These are phyloP conservation scores for Fragaria vesca DNA, from an alignment of 306 rosid species.

Conservation along the genomic window DNA sequence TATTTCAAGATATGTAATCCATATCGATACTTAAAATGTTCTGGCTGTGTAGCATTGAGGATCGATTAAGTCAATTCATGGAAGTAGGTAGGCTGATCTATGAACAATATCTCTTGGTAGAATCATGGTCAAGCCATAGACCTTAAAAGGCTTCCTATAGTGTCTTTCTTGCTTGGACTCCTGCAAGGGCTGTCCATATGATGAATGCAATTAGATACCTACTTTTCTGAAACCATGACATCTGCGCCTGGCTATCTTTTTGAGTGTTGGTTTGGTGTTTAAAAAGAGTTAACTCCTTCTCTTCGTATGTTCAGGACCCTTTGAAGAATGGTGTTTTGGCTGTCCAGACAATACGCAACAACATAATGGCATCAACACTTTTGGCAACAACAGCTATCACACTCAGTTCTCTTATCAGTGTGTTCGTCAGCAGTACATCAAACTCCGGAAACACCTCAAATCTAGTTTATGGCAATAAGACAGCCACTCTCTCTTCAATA, in stretches of 20 bases:
- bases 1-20: not conserved
- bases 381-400: conserved; percentile 83
- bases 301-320: conserved; percentile 62
- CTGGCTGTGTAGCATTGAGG: not conserved
- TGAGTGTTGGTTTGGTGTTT: conserved; percentile 2
- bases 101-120: not conserved
- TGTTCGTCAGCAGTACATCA: conserved; percentile 53
- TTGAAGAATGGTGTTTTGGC: conserved; percentile 79
- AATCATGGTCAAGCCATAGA: not conserved
- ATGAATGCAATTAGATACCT: not conserved
- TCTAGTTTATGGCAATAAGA: conserved; percentile 66
- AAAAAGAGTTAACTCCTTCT: conserved; percentile 17
- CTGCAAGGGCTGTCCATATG: not conserved
- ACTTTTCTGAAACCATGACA: not conserved
- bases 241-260: not conserved
- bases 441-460: conserved; percentile 28
- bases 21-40: not conserved
- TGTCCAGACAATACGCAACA: conserved; percentile 80
- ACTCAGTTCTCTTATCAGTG: conserved; percentile 75
- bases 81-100: not conserved
- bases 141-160: not conserved
- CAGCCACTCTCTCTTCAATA: conserved; percentile 33
- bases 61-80: not conserved
- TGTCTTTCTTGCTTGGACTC: not conserved
- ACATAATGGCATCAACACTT: conserved; percentile 86